phyloP scores from a whole-genome alignment of 345 rosid species.

The Lenwebbia sp. region DNA sequence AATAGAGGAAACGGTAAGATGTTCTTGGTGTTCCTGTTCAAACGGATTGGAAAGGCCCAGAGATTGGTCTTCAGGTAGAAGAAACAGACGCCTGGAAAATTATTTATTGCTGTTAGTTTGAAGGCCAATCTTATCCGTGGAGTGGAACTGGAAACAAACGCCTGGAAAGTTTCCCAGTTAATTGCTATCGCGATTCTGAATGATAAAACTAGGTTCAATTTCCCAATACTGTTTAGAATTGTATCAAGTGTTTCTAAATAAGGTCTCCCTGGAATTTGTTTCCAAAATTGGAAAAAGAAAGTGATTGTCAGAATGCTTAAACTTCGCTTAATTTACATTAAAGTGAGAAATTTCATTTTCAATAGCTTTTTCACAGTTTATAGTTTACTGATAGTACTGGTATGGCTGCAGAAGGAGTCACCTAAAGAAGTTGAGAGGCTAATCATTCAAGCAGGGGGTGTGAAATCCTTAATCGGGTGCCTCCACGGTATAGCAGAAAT shows the following conservation, averaged over 20 bases:
- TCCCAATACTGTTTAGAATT: not conserved
- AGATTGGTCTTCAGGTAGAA: not conserved
- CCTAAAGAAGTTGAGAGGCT: constrained; percentile 56
- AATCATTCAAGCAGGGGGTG: constrained; percentile 51
- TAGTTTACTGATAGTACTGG: not conserved
- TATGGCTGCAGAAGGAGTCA: constrained; percentile 20
- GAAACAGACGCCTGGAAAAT: too few species aligned
- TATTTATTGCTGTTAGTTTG: not conserved
- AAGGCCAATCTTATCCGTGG: not conserved
- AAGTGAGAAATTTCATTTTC: not conserved
- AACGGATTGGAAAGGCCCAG: not conserved
- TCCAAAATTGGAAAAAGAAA: not conserved
- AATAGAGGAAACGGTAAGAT: not conserved
- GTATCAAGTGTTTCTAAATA: not conserved
- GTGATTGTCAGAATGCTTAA: not conserved
- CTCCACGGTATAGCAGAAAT: constrained; percentile 50
- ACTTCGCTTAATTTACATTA: not conserved
- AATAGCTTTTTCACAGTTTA: not conserved
- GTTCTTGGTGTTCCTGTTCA: not conserved
- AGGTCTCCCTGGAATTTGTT: not conserved
- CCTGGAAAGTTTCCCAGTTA: not conserved
- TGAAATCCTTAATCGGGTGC: constrained; percentile 57
- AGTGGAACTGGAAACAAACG: not conserved
- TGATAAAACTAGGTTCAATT: not conserved
- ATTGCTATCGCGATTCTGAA: not conserved